Evolutionary conservation across 768 basidiomycete species (phyloP).

Genomic region (Stropharia rugosoannulata): DNA sequence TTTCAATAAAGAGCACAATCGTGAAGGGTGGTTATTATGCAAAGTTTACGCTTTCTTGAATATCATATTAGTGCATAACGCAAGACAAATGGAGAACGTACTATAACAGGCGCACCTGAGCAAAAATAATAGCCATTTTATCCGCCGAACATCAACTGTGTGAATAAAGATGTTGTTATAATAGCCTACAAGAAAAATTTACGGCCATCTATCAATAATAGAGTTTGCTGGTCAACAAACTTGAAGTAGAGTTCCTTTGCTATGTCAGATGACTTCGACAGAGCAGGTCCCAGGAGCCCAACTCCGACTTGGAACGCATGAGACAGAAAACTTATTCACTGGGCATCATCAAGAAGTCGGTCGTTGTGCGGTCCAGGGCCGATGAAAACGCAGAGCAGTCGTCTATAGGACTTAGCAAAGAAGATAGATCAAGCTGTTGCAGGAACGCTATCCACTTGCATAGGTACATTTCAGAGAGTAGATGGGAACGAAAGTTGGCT

Average conservation of each 20-base stretch:
- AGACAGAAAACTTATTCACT: constrained; percentile 1
- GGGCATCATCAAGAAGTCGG: constrained; percentile 14
- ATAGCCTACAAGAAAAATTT: constrained; percentile 5
- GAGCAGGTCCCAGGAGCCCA: not conserved
- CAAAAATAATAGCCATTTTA: constrained; percentile 1
- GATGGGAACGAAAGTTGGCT: constrained; percentile 8
- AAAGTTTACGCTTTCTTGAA: not conserved
- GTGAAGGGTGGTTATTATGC: not conserved
- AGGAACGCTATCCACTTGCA: constrained; percentile 11
- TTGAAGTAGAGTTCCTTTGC: constrained; percentile 13
- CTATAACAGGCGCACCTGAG: constrained; percentile 1
- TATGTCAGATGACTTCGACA: constrained; percentile 16
- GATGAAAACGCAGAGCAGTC: constrained; percentile 5
- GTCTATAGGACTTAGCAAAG: not conserved
- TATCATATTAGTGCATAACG: not conserved
- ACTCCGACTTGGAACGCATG: constrained; percentile 10
- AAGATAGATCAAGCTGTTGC: constrained; percentile 10
- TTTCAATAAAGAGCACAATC: not conserved
- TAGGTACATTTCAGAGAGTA: constrained; percentile 4
- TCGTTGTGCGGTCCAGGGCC: constrained; percentile 12
- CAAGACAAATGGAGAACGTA: constrained; percentile 9
- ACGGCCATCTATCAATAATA: constrained; percentile 16
- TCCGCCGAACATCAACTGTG: constrained; percentile 9
- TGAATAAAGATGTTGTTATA: constrained; percentile 4
- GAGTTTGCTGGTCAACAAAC: constrained; percentile 10